Conservation (phyloP, 176 grass and related monocot genomes). For the Rhynchospora tenuis region DNA sequence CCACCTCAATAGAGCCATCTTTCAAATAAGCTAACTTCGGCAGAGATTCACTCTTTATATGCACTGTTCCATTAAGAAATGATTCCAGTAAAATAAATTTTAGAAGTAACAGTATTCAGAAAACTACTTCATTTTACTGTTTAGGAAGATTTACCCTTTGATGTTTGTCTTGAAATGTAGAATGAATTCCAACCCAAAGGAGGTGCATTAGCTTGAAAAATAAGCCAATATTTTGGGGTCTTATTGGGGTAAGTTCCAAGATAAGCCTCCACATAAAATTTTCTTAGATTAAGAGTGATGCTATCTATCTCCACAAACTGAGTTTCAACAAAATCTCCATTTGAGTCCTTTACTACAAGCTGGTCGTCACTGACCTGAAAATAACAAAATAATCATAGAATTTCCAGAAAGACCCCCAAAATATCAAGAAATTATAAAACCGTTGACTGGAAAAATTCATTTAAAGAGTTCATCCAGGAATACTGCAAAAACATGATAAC, state of each 20-base stretch:
- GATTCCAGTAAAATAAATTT: not conserved
- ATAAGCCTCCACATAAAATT: slow-evolving; percentile 80
- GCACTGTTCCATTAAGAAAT: slow-evolving; percentile 28
- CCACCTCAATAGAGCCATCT: slow-evolving; percentile 61
- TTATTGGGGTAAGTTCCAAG: slow-evolving; percentile 53
- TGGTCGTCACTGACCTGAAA: slow-evolving; percentile 69
- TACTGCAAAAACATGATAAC: slow-evolving; percentile 4
- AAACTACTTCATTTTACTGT: not conserved
- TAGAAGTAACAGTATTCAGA: not conserved
- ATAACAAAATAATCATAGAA: not conserved
- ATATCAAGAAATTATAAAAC: not conserved
- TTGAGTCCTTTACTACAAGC: slow-evolving; percentile 54
- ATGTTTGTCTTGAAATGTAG: slow-evolving; percentile 42
- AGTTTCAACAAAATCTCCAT: slow-evolving; percentile 51
- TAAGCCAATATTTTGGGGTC: slow-evolving; percentile 69
- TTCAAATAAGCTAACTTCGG: slow-evolving; percentile 28
- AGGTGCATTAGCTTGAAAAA: slow-evolving; percentile 70
- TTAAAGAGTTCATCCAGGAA: not conserved
- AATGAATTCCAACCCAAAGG: slow-evolving; percentile 90
- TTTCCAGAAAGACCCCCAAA: not conserved
- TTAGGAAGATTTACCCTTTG: slow-evolving; percentile 35
- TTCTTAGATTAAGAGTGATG: slow-evolving; percentile 49
- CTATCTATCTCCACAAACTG: slow-evolving; percentile 76
- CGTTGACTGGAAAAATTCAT: not conserved
- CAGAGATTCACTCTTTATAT: slow-evolving; percentile 8